Evolutionary conservation across 257 asterid species (phyloP).

Genomic region (Prunella vulgaris): DNA sequence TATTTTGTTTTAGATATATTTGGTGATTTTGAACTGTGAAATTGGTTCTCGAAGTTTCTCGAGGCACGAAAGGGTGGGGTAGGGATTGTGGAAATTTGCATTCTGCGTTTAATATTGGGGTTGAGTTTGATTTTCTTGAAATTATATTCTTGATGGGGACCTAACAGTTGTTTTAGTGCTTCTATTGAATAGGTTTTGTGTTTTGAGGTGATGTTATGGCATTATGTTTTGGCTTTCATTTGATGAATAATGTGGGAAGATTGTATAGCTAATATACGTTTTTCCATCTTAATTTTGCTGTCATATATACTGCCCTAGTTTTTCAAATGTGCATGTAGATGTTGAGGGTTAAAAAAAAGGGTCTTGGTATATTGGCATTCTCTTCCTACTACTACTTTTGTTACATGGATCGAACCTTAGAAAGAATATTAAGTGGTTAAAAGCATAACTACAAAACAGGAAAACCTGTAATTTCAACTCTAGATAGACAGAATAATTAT

Average conservation of each 20-base stretch:
- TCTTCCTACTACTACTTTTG: neutral
- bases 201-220: neutral
- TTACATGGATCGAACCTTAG: neutral
- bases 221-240: neutral
- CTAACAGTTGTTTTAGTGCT: neutral
- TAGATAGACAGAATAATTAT: neutral
- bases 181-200: neutral
- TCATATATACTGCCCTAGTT: neutral
- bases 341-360: neutral
- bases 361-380: neutral
- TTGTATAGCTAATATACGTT: neutral
- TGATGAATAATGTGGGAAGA: neutral
- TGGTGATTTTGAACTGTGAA: neutral
- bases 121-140: neutral
- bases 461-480: neutral
- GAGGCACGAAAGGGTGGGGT: neutral
- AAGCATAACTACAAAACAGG: neutral
- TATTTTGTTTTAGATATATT: neutral
- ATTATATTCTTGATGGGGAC: neutral
- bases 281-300: neutral
- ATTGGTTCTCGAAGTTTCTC: constrained; percentile 15
- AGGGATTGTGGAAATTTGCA: neutral
- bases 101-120: neutral
- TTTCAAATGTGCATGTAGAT: neutral
- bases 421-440: neutral